A percentile compares a stretch with the other conserved stretches of the same genome.
phyloP scores from a whole-genome alignment of 306 rosid genomes.

The Cucurbita argyrosperma region DNA sequence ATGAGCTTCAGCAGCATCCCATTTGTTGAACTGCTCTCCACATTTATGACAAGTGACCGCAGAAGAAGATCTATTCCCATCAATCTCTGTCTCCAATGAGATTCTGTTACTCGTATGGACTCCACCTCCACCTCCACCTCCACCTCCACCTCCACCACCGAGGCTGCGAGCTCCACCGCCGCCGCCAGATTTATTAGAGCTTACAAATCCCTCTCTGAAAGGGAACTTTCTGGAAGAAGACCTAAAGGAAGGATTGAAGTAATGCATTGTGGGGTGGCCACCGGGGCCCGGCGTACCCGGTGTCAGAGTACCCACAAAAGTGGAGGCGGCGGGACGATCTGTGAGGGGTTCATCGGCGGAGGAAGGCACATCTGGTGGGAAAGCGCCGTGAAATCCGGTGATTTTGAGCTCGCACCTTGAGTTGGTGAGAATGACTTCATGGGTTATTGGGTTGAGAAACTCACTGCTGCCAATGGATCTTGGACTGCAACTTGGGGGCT shows the following conservation, averaged over 20 bases:
- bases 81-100: slow-evolving; percentile 16
- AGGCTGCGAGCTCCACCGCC: not conserved
- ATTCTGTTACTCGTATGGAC: too few relatives aligned
- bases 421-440: slow-evolving; percentile 70
- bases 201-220: slow-evolving; percentile 33
- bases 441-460: slow-evolving; percentile 74
- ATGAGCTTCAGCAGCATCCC: slow-evolving; percentile 88
- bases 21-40: slow-evolving; percentile 63
- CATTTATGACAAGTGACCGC: slow-evolving; percentile 64
- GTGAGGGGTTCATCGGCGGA: not conserved
- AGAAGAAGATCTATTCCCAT: slow-evolving; percentile 23
- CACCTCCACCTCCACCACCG: too few relatives aligned
- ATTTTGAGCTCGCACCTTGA: slow-evolving; percentile 82
- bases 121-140: too few relatives aligned
- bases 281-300: slow-evolving; percentile 94
- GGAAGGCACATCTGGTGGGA: slow-evolving; percentile 26
- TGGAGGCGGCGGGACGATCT: slow-evolving; percentile 10
- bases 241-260: slow-evolving; percentile 52
- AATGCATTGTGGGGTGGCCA: slow-evolving; percentile 60
- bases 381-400: slow-evolving; percentile 43
- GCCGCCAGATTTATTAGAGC: slow-evolving; percentile 4
- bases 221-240: slow-evolving; percentile 61
- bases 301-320: slow-evolving; percentile 63
- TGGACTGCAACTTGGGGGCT: slow-evolving; percentile 76
- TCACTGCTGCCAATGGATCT: slow-evolving; percentile 88